Conservation (phyloP, 2,329 filamentous ascomycete species). For the Aspergillus candidus region DNA sequence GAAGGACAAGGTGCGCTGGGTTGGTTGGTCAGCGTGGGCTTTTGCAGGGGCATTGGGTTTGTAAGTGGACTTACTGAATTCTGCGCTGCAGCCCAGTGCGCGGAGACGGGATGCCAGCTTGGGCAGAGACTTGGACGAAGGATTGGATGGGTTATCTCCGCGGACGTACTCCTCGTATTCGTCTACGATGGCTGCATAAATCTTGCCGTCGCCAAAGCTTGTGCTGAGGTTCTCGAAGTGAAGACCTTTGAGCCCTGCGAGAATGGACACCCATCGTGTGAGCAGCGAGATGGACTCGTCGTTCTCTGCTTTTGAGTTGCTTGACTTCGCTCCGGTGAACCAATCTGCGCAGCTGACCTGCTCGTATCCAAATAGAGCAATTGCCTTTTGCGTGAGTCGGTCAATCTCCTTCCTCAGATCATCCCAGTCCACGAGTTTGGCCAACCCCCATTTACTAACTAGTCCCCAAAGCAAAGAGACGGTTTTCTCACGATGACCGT, state of each 20-base stretch:
- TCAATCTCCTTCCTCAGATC: slow-evolving; percentile 49
- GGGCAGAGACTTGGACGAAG: background rate
- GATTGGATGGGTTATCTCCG: background rate
- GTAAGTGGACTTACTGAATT: slow-evolving; percentile 33
- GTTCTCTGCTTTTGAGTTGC: slow-evolving; percentile 21
- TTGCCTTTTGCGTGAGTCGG: slow-evolving; percentile 33
- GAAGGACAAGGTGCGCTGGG: slow-evolving; percentile 43
- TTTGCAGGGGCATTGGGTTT: background rate
- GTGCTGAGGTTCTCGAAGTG: slow-evolving; percentile 52
- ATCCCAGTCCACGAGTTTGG: slow-evolving; percentile 49
- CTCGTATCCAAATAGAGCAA: slow-evolving; percentile 12
- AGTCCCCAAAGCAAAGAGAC: slow-evolving; percentile 56
- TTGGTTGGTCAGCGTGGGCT: slow-evolving; percentile 6
- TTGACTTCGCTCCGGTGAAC: slow-evolving; percentile 14
- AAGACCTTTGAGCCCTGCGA: slow-evolving; percentile 44
- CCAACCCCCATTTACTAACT: slow-evolving; percentile 52
- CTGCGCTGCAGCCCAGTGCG: slow-evolving; percentile 37
- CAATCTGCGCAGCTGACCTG: slow-evolving; percentile 14
- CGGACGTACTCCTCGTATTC: slow-evolving; percentile 48
- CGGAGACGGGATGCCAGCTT: slow-evolving; percentile 31
- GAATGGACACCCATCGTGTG: slow-evolving; percentile 50
- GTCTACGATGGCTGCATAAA: slow-evolving; percentile 52
- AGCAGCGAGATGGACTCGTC: slow-evolving; percentile 41
- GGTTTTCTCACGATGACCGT: slow-evolving; percentile 60
- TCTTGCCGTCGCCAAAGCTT: slow-evolving; percentile 50